Evolutionary conservation across 2,329 filamentous ascomycete genomes (phyloP), one percentile per base, ranked within the genome.

Genomic region (Leptographium wingfieldii): DNA sequence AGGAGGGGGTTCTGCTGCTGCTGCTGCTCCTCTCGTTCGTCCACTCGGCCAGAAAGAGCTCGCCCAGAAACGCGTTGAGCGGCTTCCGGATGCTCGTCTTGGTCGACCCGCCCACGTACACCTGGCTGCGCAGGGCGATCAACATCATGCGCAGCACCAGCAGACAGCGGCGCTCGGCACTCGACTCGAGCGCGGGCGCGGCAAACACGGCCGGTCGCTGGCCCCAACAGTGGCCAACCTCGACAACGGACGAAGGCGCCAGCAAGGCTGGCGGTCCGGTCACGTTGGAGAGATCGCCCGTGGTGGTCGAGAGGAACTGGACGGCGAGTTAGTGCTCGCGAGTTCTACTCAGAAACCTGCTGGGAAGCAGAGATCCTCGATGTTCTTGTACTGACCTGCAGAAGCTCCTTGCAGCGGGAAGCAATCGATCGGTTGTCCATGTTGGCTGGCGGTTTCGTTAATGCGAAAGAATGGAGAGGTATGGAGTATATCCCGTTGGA

Each of bases 1-100:
- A 25, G 55, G 63, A 27, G 31, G 57, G 1, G 5, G 49, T 25
- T 7, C 9, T 35, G 49, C 38, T 57, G 33, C 57, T 57, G 9
- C 49, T 1, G 48, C 19, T 55, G 38, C 16, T 16, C 11, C 38
- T 25, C 27, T 57, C 57, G n/a, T 59, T 57, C 11, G 52, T 61
- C 73, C 73, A 76, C 0, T 67, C 68, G 0, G 73, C 74, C 1
- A 80, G 63, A 63, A 80, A 80, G 1, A 80, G 61, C 66, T 80
- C 78, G 19, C 78, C 78, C 0, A 80, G 69, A 57, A 80, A 80
- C 7, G 78, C 77, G 61, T 80, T 80, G 7, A 80, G 71, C 1
- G 78, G 78, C 64, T 80, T 80, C 67, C 77, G 77, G 68, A 79
- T 78, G 62, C 76, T 77, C 43, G 75, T 71, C 35, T 69, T 71